phyloP scores from a whole-genome alignment of 2,329 filamentous ascomycete species.

The Macroventuria anomochaeta region DNA sequence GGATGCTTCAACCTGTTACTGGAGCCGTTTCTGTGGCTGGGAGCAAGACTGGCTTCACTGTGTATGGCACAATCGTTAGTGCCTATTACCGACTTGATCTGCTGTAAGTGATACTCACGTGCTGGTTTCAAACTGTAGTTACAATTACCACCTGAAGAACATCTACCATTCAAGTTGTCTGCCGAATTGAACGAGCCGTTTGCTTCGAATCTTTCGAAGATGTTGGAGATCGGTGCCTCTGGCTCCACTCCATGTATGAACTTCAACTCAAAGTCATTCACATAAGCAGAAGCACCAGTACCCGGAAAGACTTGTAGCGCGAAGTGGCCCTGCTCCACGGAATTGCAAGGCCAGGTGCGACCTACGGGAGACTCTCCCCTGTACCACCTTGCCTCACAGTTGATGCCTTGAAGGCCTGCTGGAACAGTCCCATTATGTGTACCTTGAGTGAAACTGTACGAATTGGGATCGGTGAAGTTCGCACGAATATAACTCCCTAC shows the following conservation, averaged over 20 bases:
- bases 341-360: conserved; percentile 37
- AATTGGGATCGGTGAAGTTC: conserved; percentile 37
- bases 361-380: conserved; percentile 24
- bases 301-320: conserved; percentile 27
- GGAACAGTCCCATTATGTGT: conserved; percentile 22
- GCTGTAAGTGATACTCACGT: not conserved
- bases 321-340: conserved; percentile 30
- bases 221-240: conserved; percentile 15
- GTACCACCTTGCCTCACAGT: conserved; percentile 38
- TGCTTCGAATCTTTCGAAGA: conserved; percentile 23
- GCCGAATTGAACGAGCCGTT: conserved; percentile 24
- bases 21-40: not conserved
- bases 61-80: too few species aligned
- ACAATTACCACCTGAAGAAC: conserved; percentile 30
- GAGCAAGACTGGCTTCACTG: not conserved
- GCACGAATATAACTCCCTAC: conserved; percentile 30
- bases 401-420: conserved; percentile 26
- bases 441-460: conserved; percentile 16
- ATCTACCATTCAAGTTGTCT: conserved; percentile 11
- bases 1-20: too few species aligned
- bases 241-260: conserved; percentile 27
- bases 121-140: conserved; percentile 17
- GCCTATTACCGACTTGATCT: too few species aligned
- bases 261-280: conserved; percentile 26
- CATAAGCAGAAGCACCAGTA: not conserved